These are phyloP conservation scores for Pyrus pyrifolia DNA, from an alignment of 306 rosid species.

Conservation along the genomic window DNA sequence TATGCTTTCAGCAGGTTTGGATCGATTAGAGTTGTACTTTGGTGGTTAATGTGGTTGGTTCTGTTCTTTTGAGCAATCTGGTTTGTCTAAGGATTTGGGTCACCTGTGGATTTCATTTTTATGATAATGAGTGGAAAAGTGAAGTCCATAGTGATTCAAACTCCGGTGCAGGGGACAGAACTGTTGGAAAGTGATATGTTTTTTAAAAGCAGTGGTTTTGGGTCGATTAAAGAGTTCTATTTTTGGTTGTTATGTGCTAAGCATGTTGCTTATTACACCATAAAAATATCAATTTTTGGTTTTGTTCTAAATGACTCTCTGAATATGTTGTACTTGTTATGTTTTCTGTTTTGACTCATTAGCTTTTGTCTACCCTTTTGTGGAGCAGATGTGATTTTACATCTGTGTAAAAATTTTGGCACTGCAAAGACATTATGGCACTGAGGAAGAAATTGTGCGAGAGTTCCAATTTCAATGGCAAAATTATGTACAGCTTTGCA, in stretches of 20 bases:
- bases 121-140: neutral
- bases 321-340: neutral
- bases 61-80: neutral
- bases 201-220: neutral
- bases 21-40: too few relatives aligned
- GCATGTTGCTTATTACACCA: too few relatives aligned
- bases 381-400: neutral
- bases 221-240: neutral
- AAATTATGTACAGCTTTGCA: neutral
- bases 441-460: slow-evolving; percentile 1
- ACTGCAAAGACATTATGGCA: neutral
- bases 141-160: neutral
- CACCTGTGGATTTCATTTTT: neutral
- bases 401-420: neutral
- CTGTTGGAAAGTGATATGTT: neutral
- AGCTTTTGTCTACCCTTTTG: neutral
- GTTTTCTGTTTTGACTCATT: neutral
- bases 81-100: too few relatives aligned
- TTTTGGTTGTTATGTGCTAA: neutral
- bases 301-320: too few relatives aligned
- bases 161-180: neutral
- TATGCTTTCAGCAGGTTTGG: too few relatives aligned
- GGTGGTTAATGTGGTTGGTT: too few relatives aligned
- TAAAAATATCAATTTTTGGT: too few relatives aligned
- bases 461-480: neutral